Percentiles rank a stretch among this genome's conserved stretches.
Evolutionary conservation across 495 filamentous ascomycete species (phyloP).

Genomic region (Xylaria grammica): DNA sequence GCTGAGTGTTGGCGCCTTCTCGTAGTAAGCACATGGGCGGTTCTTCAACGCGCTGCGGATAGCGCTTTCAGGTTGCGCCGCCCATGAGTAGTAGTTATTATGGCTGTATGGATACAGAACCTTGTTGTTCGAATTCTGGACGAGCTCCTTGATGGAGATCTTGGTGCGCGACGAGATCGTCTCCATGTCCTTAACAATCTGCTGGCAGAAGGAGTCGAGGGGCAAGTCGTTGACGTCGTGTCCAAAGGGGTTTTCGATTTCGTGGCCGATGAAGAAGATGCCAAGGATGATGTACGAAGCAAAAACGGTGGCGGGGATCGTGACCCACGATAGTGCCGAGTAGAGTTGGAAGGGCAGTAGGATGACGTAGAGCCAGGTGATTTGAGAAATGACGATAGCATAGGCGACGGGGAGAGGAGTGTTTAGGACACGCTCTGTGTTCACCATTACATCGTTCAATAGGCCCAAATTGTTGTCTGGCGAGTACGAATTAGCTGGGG

Average conservation of each 20-base stretch:
- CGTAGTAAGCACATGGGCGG: conserved; percentile 45
- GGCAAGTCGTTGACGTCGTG: conserved; percentile 86
- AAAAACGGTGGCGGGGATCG: conserved; percentile 82
- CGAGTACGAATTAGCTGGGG: neutral
- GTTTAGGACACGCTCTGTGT: conserved; percentile 80
- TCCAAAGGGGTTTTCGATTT: conserved; percentile 91
- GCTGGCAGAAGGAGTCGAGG: conserved; percentile 75
- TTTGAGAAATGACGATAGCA: conserved; percentile 83
- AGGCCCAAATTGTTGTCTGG: conserved; percentile 57
- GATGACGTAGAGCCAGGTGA: conserved; percentile 85
- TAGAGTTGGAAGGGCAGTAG: conserved; percentile 85
- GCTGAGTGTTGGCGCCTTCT: conserved; percentile 4
- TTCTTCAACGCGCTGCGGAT: conserved; percentile 47
- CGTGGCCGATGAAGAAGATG: conserved; percentile 82
- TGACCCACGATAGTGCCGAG: conserved; percentile 66
- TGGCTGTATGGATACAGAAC: conserved; percentile 72
- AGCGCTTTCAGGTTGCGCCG: conserved; percentile 55
- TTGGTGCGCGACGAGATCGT: conserved; percentile 66
- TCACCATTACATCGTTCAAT: conserved; percentile 75
- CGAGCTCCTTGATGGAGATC: conserved; percentile 63
- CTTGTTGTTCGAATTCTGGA: conserved; percentile 61
- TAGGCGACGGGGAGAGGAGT: conserved; percentile 87
- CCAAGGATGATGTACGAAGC: conserved; percentile 88
- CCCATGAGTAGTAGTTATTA: conserved; percentile 65
- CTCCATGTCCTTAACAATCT: conserved; percentile 74